A percentile compares a stretch with the other conserved stretches of the same genome.
Evolutionary conservation across 2,329 filamentous ascomycete genomes (phyloP).

Genomic region (Thelonectria discophora): DNA sequence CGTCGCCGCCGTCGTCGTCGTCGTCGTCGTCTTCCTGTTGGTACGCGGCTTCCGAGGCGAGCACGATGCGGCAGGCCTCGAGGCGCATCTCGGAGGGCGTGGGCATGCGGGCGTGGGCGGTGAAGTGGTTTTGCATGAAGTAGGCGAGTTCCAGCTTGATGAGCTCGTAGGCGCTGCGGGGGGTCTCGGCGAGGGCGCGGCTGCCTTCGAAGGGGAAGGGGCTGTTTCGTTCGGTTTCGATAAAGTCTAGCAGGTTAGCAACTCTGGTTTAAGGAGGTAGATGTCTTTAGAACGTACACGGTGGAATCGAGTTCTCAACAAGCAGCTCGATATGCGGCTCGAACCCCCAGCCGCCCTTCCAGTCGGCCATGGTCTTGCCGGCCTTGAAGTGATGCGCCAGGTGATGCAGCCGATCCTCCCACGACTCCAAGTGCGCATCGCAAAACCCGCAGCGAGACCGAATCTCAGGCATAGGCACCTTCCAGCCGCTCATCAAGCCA

Average conservation of each 20-base stretch:
- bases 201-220: conserved; percentile 30
- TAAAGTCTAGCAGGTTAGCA: conserved; percentile 19
- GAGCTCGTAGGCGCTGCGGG: conserved; percentile 28
- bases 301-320: conserved; percentile 52
- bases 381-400: conserved; percentile 52
- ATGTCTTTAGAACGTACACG: conserved; percentile 39
- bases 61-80: conserved; percentile 28
- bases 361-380: conserved; percentile 52
- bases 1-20: too few relatives aligned
- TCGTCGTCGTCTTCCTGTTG: conserved; percentile 16
- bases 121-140: conserved; percentile 30
- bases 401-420: conserved; percentile 47
- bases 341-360: conserved; percentile 54
- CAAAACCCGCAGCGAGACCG: conserved; percentile 53
- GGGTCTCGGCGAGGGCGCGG: conserved; percentile 20
- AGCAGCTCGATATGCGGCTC: conserved; percentile 47
- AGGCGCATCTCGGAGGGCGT: conserved; percentile 25
- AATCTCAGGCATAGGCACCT: conserved; percentile 46
- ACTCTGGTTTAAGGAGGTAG: not conserved
- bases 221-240: conserved; percentile 25
- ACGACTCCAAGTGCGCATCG: conserved; percentile 45
- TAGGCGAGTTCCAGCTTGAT: conserved; percentile 31
- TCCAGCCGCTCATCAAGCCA: conserved; percentile 45
- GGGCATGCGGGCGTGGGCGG: conserved; percentile 18
- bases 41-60: conserved; percentile 22